Evolutionary conservation across 2,329 filamentous ascomycete species (phyloP), one percentile per base, ranked within the genome.

Genomic region (Bisporella sp.): DNA sequence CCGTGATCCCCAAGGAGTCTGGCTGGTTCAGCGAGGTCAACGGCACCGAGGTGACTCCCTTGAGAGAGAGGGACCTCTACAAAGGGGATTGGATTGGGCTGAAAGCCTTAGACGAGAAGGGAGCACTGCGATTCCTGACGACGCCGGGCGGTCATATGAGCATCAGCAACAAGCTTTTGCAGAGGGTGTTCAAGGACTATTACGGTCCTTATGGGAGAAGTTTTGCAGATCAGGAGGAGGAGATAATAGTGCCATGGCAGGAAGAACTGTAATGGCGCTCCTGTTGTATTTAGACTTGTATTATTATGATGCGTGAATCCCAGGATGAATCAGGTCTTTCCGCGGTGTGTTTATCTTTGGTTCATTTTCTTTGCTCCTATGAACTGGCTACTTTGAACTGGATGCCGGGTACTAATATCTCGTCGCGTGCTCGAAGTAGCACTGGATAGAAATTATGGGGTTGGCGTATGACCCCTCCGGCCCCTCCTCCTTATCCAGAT

Each of bases 81-180:
- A 80, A 78, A 59, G 85, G 97, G 70, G 92, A 99, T 71, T 99
- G 93, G 93, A 72, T 99, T 31, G 93, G 93, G 1, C 72, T 99
- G 66, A 87, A 79, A 66, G 71, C 72, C 60, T 71, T 99, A 62
- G 91, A 96, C 70, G 72, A 84, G 66, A 86, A 86, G 71, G 88
- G 85, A 3, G 87, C 80, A 1, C 71, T 99, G 60, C 77, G 84
- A 50, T 96, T 96, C 69, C 75, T 82, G 66, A 82, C 75, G 2
- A 77, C 82, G 0, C 75, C 82, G 4, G 93, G 92, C 0, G 79
- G 80, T 29, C 93, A 99, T 71, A 97, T 99, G 90, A 71, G 83
- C 54, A 71, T 97, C 54, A 70, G 73, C 0, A 81, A 88, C 8
- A 73, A 85, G 59, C 67, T 84, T 31, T 66, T 97, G 62, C 77